Evolutionary conservation across 345 rosid species (phyloP).

Genomic region (Boechera stricta): DNA sequence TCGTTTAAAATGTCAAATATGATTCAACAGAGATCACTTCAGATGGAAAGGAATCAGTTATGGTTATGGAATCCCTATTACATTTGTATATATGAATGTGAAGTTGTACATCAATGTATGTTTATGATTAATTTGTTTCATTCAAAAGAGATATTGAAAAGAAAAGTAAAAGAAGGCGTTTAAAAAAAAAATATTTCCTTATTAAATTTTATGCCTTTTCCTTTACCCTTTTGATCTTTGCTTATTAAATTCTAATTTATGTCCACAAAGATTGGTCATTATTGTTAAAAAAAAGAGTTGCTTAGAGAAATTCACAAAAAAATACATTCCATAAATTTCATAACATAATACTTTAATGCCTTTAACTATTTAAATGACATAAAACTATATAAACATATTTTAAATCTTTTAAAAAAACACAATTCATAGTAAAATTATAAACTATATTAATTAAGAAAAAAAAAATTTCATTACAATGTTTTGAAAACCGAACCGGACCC

Average conservation of each 20-base stretch:
- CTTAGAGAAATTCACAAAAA: no score
- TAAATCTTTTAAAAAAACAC: no score
- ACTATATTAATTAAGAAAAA: no score
- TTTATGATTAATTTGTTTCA: not conserved
- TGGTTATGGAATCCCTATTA: not conserved
- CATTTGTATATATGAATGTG: not conserved
- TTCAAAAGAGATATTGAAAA: not conserved
- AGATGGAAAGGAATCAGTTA: no score
- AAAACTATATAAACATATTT: no score
- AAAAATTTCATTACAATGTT: no score
- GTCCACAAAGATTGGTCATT: not conserved
- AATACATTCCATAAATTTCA: no score
- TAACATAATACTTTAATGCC: no score
- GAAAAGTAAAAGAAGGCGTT: not conserved
- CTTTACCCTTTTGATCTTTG: not conserved
- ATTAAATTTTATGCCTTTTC: slow-evolving; percentile 1
- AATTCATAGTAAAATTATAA: no score
- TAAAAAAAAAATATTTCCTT: not conserved
- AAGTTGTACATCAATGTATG: not conserved
- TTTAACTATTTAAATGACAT: no score
- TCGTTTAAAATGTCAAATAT: not conserved
- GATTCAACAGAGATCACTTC: not conserved
- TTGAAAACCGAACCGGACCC: no score
- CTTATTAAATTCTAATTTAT: slow-evolving; percentile 18
- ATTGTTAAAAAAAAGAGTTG: no score